Base-by-base conservation (phyloP, 2,329 filamentous ascomycete genomes). In the Stromatinia cepivora region DNA sequence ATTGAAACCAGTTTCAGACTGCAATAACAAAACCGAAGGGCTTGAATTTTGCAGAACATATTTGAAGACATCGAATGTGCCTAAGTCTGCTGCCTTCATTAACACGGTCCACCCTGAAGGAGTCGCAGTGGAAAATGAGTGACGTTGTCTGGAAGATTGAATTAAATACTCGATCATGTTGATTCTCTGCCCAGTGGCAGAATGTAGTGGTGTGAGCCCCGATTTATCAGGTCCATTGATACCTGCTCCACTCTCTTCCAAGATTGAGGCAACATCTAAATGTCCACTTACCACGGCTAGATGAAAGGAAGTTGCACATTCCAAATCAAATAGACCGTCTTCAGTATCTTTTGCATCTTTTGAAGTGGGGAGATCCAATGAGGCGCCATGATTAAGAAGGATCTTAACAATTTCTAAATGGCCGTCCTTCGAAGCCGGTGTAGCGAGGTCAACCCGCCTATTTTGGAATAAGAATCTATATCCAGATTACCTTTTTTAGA, bases 381-480 rank as follows among this genome's bases (percentile, higher is more conserved):
- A 50, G 3, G 69, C 69, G 25, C 48, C 28, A 20, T 66, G n/a
- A 3, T 63, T 57, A 3, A 70, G 48, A 22, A 71, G 31, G 1
- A 67, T 25, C 39, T 68, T 50, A 1, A 59, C 62, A 9, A 67
- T 45, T 34, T n/a, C 36, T 2, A 46, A 13, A 36, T 65, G 52
- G 1, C 54, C 63, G 11, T 50, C 64, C 3, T 31, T 59, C 7
- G 62, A 31, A 25, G 69, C 69, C 56, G 34, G 28, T 71, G 70
- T 2, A 70, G 45, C 7, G 70, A 45, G 15, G 45, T 69, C 20
- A 61, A 13, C 5, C 57, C 66, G 4, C 66, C n/a, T 25, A 9
- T 52, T 10, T 63, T 20, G 1, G n/a, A n/a, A 17, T 0, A 10
- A 1, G 15, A 28, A 39, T 54, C 31, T 11, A 54, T 45, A n/a